Evolutionary conservation across 768 basidiomycete species (phyloP).

Genomic region (Clitopilus passeckerianus): DNA sequence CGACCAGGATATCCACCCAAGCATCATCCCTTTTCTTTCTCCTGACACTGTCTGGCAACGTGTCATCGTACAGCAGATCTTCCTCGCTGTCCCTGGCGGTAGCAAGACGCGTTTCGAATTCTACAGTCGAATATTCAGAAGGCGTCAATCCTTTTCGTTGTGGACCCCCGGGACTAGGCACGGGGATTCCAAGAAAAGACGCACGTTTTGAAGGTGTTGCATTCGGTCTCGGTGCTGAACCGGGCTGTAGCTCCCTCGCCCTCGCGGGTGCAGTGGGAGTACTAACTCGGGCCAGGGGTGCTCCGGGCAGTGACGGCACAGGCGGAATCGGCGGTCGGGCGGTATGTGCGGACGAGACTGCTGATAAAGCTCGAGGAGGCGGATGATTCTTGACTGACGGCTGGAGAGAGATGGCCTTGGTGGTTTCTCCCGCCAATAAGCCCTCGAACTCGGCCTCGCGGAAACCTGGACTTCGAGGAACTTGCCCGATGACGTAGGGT

Average conservation of each 20-base stretch:
- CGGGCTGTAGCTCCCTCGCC: constrained; percentile 29
- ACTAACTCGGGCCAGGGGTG: not conserved
- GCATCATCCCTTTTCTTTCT: constrained; percentile 64
- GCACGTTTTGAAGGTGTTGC: constrained; percentile 30
- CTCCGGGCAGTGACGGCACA: constrained; percentile 12
- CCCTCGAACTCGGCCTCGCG: constrained; percentile 81
- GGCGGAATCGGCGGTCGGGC: constrained; percentile 12
- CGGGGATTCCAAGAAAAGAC: constrained; percentile 57
- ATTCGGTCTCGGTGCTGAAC: constrained; percentile 23
- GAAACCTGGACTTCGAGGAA: constrained; percentile 41
- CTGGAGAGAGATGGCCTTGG: constrained; percentile 37
- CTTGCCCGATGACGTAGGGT: constrained; percentile 65
- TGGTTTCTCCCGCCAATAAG: constrained; percentile 53
- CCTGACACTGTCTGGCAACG: constrained; percentile 36
- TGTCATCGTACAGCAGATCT: constrained; percentile 25
- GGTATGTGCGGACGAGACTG: constrained; percentile 4
- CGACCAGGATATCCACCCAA: constrained; percentile 86
- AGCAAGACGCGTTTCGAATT: constrained; percentile 79
- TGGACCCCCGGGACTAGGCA: constrained; percentile 44
- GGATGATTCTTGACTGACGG: constrained; percentile 16
- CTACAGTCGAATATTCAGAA: constrained; percentile 76
- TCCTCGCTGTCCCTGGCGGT: constrained; percentile 45
- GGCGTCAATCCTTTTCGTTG: constrained; percentile 51
- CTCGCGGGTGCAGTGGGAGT: constrained; percentile 15
- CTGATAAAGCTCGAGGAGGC: not conserved